phyloP scores from a whole-genome alignment of 306 rosid genomes.

The Mimosa pudica region DNA sequence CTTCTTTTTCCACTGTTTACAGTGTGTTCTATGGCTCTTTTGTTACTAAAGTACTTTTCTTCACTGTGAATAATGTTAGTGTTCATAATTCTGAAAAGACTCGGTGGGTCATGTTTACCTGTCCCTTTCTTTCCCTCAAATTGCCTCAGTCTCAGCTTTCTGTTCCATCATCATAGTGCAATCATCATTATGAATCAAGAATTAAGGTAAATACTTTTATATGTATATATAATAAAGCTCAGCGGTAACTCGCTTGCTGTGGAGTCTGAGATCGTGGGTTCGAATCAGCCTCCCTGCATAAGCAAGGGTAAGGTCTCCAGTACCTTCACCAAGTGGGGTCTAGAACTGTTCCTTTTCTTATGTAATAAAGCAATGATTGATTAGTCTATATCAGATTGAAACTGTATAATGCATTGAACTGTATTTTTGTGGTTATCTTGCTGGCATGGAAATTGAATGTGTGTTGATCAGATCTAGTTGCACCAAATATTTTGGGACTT shows the following conservation, averaged over 20 bases:
- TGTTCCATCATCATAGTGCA: conserved; percentile 24
- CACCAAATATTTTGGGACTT: background rate
- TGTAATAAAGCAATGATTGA: background rate
- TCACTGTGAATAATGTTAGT: conserved; percentile 19
- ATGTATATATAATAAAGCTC: background rate
- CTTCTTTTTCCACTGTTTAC: background rate
- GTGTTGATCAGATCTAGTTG: background rate
- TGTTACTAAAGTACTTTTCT: conserved; percentile 27
- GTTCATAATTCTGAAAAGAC: conserved; percentile 26
- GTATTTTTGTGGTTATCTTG: background rate
- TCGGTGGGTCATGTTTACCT: conserved; percentile 26
- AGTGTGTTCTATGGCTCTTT: conserved; percentile 24
- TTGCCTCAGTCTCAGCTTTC: conserved; percentile 23
- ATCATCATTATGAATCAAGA: conserved; percentile 14
- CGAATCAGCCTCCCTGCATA: too few species aligned
- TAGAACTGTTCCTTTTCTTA: too few species aligned
- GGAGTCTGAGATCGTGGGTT: too few species aligned
- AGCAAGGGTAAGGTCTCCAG: too few species aligned
- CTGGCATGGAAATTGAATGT: background rate
- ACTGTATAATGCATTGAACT: background rate
- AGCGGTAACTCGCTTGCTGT: too few species aligned
- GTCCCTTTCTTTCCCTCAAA: conserved; percentile 25
- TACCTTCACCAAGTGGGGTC: too few species aligned
- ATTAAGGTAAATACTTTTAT: background rate
- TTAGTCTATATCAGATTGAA: conserved; percentile 9